Evolutionary conservation across 495 filamentous ascomycete species (phyloP), one percentile per base, ranked within the genome.

Genomic region (Penicillium daleae): DNA sequence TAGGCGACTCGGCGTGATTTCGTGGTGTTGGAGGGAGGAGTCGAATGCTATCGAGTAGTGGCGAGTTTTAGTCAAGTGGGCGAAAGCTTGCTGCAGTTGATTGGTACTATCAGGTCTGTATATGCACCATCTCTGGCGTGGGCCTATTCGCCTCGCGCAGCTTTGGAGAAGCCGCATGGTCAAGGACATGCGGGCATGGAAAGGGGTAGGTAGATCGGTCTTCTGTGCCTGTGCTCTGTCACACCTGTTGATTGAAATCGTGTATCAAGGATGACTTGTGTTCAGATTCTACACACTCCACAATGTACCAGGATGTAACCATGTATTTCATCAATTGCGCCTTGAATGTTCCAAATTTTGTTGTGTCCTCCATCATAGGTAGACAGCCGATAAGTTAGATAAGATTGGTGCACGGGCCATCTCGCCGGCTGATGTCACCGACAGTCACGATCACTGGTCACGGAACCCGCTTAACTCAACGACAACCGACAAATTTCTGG

Each of bases 1-100:
- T 29, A 71, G 55, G 15, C 52, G 60, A 39, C 50, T 60, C 2
- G 60, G 46, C n/a, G 52, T 17, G 19, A 62, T 32, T 39, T 59
- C 63, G 27, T 37, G 32, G 4, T 8, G 31, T 22, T 40, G 57
- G 48, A 24, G 22, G 22, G 21, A 21, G 51, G 24, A 60, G 32
- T 62, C 50, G 48, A 22, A 22, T 32, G 29, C n/a, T 33, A 52
- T 55, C 10, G 62, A 59, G 26, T 59, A 56, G 21, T 19, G 55
- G 31, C 59, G 59, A n/a, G 10, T 10, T 21, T 7, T 56, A 29
- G 32, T 37, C 19, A 27, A 12, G 48, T 15, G 26, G 15, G 37
- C 2, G 9, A 17, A 6, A 7, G 6, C 0, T 21, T 4, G 46
- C 15, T 17, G 12, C 0, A n/a, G 13, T 12, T n/a, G 12, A 15